Evolutionary conservation across 148 eudicot species (phyloP), one percentile per base, ranked within the genome.

Genomic region (Hydrangea macrophylla): DNA sequence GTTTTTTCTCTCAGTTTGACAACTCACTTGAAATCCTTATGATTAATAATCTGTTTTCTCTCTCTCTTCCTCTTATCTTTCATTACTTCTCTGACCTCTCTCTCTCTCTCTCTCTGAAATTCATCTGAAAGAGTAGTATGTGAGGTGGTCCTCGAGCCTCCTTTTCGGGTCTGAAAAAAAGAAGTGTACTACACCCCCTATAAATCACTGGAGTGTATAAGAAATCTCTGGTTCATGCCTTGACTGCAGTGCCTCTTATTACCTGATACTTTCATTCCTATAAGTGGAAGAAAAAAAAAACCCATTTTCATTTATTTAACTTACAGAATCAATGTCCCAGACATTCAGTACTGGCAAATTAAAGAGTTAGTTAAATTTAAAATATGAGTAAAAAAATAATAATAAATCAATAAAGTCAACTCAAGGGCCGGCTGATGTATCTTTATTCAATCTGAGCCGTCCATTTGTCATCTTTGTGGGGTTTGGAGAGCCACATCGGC

Each of bases 11-110:
- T 33, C 50, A 60, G n/a, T 72, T 62, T 79, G 86, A 79, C 84
- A 77, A 82, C 76, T 79, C 89, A 79, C 70, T 80, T 67, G 60
- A 23, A 30, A 42, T 31, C 27, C 58, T 24, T 28, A 50, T 55
- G 42, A 5, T 39, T 28, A 27, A n/a, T n/a, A n/a, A n/a, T n/a
- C n/a, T n/a, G n/a, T n/a, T n/a, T n/a, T n/a, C n/a, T n/a, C n/a
- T n/a, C n/a, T n/a, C n/a, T n/a, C n/a, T n/a, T n/a, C n/a, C n/a
- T n/a, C n/a, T n/a, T n/a, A 35, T 28, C 30, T 44, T 26, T 28
- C 36, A 37, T 10, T 74, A 8, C 60, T 18, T 48, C 58, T 60
- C 42, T 26, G 9, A n/a, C n/a, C n/a, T n/a, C 22, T 48, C 17
- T 42, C n/a, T n/a, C n/a, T n/a, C n/a, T n/a, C n/a, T n/a, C n/a